Percentiles rank a stretch among this genome's conserved stretches.
Conservation (phyloP, 139 green algal genomes). For the Zygnema cylindricum region DNA sequence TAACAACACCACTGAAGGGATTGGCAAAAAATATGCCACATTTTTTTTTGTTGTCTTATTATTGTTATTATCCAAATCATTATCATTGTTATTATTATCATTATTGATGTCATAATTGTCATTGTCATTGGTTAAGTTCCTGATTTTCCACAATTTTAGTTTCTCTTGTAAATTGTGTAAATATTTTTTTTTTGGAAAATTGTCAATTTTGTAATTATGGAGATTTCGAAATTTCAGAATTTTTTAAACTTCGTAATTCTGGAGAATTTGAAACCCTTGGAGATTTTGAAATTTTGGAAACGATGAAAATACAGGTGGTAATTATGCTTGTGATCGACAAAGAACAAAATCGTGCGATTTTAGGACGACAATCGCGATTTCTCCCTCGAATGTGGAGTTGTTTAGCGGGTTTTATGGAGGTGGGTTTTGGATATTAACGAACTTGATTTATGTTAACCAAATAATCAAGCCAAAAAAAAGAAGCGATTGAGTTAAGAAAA, state of each 20-base stretch:
- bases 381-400: conserved; percentile 33
- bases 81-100: too few species aligned
- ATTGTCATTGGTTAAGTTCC: too few species aligned
- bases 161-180: neutral
- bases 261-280: neutral
- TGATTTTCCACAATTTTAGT: neutral
- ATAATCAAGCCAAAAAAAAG: too few species aligned
- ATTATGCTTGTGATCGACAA: conserved; percentile 50
- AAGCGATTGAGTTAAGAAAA: too few species aligned
- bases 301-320: conserved; percentile 30
- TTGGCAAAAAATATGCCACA: too few species aligned
- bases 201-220: neutral
- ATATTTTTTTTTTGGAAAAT: neutral
- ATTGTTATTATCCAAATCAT: too few species aligned
- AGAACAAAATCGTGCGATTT: neutral
- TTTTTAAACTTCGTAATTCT: neutral
- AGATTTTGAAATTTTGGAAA: neutral
- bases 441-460: too few species aligned
- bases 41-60: too few species aligned
- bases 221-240: neutral
- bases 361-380: conserved; percentile 10
- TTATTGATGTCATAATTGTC: too few species aligned
- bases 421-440: too few species aligned
- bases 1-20: too few species aligned
- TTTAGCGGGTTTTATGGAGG: conserved; percentile 52